Conservation (phyloP, 108 stramenopile species). For the Skeletonema menzelii region DNA sequence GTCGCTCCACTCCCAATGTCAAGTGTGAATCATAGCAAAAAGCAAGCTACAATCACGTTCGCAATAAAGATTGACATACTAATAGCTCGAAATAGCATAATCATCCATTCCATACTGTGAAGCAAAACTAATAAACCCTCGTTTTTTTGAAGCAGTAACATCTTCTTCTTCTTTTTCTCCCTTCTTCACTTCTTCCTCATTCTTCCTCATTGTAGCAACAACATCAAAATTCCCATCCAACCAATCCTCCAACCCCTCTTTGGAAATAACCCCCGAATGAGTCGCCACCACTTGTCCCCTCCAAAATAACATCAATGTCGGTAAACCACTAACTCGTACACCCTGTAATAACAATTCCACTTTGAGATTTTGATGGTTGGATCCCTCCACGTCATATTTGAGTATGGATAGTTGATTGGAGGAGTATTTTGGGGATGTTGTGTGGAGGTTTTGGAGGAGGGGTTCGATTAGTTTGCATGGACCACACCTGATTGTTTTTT, state of each 20-base stretch:
- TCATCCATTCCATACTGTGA: slow-evolving; percentile 36
- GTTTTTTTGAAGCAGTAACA: slow-evolving; percentile 7
- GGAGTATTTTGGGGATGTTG: slow-evolving; percentile 31
- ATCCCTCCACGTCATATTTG: slow-evolving; percentile 60
- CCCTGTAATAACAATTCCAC: slow-evolving; percentile 64
- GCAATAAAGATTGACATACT: not conserved
- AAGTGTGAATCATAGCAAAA: no score
- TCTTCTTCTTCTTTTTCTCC: not conserved
- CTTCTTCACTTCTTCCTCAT: not conserved
- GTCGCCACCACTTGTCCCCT: slow-evolving; percentile 38
- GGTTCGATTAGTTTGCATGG: slow-evolving; percentile 75
- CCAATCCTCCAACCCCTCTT: slow-evolving; percentile 45
- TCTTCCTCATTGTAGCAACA: not conserved
- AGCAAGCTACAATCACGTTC: no score
- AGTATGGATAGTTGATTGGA: slow-evolving; percentile 47
- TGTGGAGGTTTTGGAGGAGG: not conserved
- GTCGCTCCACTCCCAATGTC: no score
- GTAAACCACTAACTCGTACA: slow-evolving; percentile 56
- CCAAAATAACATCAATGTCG: slow-evolving; percentile 55
- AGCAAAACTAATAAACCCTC: slow-evolving; percentile 32
- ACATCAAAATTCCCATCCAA: slow-evolving; percentile 46
- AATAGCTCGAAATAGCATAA: slow-evolving; percentile 22
- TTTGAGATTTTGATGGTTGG: slow-evolving; percentile 52
- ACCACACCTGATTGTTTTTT: slow-evolving; percentile 59
- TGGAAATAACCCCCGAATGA: slow-evolving; percentile 54